Evolutionary conservation across 2,329 filamentous ascomycete genomes (phyloP), one percentile per base, ranked within the genome.

Genomic region (Phaeosphaeria sp.): DNA sequence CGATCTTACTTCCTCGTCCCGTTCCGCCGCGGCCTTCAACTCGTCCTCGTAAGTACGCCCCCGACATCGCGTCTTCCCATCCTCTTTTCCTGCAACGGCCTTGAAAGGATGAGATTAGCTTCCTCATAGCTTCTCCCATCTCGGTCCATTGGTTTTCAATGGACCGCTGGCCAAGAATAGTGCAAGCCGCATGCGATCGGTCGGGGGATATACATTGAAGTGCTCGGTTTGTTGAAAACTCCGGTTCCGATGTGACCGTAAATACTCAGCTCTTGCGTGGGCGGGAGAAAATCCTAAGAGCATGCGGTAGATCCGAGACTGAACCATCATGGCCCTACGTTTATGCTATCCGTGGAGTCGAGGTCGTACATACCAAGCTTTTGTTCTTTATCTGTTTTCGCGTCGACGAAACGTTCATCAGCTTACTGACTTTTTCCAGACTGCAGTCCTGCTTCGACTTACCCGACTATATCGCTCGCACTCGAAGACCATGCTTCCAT

Each of bases 281-380:
- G 47, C 30, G 30, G 17, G 30, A 39, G 20, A 36, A 39, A 17
- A 36, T 21, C 30, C 24, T 27, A 7, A n/a, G 27, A 39, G 21
- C n/a, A 25, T 18, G 47, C 18, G 9, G 47, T 49, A 25, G 47
- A 39, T 8, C 13, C 47, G 6, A 17, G 25, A 49, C n/a, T 20
- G 30, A 13, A 36, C 44, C 47, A 49, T 39, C 47, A 24, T 49
- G 47, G 30, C n/a, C 47, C 47, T 30, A 39, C 30, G n/a, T 49
- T 49, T 21, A 36, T 49, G 47, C 5, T 25, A 49, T 39, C 9
- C 6, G 15, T 39, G 20, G 25, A 21, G 47, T 40, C 30, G 6
- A 18, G 47, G 13, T 39, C 47, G 47, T 49, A 49, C 47, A 49
- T 49, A 36, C 20, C 20, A 21, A 8, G 18, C 8, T 40, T 17